A percentile compares a stretch with the other conserved stretches of the same genome.
Conservation (phyloP, 805 yeast genomes). For the Brettanomyces sp. region DNA sequence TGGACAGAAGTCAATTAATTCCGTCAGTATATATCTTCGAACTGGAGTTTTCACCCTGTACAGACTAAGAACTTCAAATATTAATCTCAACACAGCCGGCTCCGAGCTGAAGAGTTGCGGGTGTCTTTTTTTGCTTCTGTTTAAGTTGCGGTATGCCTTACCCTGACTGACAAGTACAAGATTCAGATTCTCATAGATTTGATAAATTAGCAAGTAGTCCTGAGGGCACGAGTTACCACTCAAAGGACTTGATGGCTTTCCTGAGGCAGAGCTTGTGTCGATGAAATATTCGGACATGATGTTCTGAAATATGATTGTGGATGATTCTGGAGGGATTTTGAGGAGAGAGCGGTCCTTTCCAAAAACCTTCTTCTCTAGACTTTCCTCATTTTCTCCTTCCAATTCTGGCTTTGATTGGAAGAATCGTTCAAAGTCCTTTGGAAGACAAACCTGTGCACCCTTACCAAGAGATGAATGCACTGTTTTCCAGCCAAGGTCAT, state of each 20-base stretch:
- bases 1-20: constrained; percentile 45
- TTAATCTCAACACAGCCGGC: constrained; percentile 45
- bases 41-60: constrained; percentile 55
- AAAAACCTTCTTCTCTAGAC: constrained; percentile 19
- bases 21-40: constrained; percentile 52
- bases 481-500: constrained; percentile 69
- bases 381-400: constrained; percentile 5
- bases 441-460: constrained; percentile 26
- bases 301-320: too few relatives aligned
- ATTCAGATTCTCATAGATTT: constrained; percentile 21
- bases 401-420: constrained; percentile 4
- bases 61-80: constrained; percentile 39
- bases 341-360: too few relatives aligned
- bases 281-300: neutral
- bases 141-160: constrained; percentile 29
- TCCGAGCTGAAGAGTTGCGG: constrained; percentile 45
- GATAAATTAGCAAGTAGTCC: constrained; percentile 15
- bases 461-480: constrained; percentile 33
- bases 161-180: constrained; percentile 18
- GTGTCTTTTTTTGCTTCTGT: constrained; percentile 38
- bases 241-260: constrained; percentile 7
- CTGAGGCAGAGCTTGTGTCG: constrained; percentile 7
- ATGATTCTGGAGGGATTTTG: constrained; percentile 9
- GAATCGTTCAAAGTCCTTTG: constrained; percentile 13
- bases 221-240: constrained; percentile 9